phyloP scores from a whole-genome alignment of 345 rosid species.

The Excoecaria agallocha region DNA sequence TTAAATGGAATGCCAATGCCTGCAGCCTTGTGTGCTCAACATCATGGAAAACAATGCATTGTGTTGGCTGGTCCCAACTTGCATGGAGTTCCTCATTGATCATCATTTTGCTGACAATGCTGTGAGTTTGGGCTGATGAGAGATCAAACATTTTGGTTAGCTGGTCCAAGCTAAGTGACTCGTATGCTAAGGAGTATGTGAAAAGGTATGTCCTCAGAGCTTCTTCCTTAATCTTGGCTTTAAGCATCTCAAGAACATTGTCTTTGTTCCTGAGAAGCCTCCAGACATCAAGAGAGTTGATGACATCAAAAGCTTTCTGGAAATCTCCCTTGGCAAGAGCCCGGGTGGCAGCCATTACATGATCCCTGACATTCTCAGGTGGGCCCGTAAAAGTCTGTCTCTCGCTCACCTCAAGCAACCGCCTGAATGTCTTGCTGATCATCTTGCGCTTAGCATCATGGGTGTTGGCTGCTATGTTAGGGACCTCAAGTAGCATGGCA shows the following conservation, averaged over 20 bases:
- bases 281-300: conserved; percentile 79
- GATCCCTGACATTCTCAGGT: conserved; percentile 85
- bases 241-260: conserved; percentile 61
- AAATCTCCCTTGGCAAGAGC: conserved; percentile 76
- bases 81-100: conserved; percentile 72
- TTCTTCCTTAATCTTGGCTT: conserved; percentile 80
- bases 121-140: conserved; percentile 49
- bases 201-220: conserved; percentile 78
- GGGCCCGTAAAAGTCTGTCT: conserved; percentile 84
- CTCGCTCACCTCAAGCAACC: conserved; percentile 70
- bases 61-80: conserved; percentile 88
- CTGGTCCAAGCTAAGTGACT: conserved; percentile 60
- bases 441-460: conserved; percentile 60
- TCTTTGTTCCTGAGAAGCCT: conserved; percentile 61
- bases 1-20: conserved; percentile 71
- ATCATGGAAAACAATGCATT: conserved; percentile 67
- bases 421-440: conserved; percentile 77
- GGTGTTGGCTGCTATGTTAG: conserved; percentile 79
- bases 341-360: conserved; percentile 81
- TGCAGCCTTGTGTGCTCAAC: conserved; percentile 69
- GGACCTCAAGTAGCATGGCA: conserved; percentile 94
- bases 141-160: conserved; percentile 79
- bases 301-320: conserved; percentile 57
- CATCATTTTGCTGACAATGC: conserved; percentile 85
- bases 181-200: conserved; percentile 57